Evolutionary conservation across 2,329 filamentous ascomycete genomes (phyloP).

Genomic region (Fusarium cyanostomum): DNA sequence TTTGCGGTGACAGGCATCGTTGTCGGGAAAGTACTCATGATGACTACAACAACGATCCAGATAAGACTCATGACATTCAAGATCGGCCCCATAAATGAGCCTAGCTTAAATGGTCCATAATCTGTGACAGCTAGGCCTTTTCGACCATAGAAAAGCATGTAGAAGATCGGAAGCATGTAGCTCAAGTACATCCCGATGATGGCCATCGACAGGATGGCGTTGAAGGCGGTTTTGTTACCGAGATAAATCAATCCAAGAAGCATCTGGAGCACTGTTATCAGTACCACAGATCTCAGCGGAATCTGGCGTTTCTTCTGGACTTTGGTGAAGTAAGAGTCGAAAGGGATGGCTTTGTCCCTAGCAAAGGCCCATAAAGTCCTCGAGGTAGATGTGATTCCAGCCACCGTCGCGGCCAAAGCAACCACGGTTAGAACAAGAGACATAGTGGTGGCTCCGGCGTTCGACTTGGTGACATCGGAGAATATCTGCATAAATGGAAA

Average conservation of each 20-base stretch:
- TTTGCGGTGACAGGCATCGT: slow-evolving; percentile 51
- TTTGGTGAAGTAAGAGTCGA: slow-evolving; percentile 48
- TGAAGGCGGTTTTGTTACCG: slow-evolving; percentile 54
- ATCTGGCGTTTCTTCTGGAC: slow-evolving; percentile 47
- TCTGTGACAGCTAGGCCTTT: slow-evolving; percentile 20
- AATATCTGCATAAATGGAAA: slow-evolving; percentile 56
- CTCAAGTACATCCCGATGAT: slow-evolving; percentile 56
- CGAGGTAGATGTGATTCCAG: slow-evolving; percentile 49
- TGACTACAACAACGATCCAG: slow-evolving; percentile 55
- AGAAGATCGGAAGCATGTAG: slow-evolving; percentile 52
- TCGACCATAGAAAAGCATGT: slow-evolving; percentile 51
- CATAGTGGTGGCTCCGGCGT: slow-evolving; percentile 41
- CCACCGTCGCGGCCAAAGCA: slow-evolving; percentile 45
- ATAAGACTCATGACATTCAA: slow-evolving; percentile 53
- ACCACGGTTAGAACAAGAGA: slow-evolving; percentile 42
- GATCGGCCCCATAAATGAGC: slow-evolving; percentile 44
- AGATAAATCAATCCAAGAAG: slow-evolving; percentile 52
- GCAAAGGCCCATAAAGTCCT: slow-evolving; percentile 53
- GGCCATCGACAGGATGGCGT: slow-evolving; percentile 52
- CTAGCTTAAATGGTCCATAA: slow-evolving; percentile 45
- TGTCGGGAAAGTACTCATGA: slow-evolving; percentile 58
- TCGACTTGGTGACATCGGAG: slow-evolving; percentile 42
- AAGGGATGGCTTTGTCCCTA: slow-evolving; percentile 50
- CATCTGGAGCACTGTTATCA: slow-evolving; percentile 42
- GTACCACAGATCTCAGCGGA: slow-evolving; percentile 44